Conservation (phyloP, 1,284 basidiomycete species). For the Fistulinella staudtii region DNA sequence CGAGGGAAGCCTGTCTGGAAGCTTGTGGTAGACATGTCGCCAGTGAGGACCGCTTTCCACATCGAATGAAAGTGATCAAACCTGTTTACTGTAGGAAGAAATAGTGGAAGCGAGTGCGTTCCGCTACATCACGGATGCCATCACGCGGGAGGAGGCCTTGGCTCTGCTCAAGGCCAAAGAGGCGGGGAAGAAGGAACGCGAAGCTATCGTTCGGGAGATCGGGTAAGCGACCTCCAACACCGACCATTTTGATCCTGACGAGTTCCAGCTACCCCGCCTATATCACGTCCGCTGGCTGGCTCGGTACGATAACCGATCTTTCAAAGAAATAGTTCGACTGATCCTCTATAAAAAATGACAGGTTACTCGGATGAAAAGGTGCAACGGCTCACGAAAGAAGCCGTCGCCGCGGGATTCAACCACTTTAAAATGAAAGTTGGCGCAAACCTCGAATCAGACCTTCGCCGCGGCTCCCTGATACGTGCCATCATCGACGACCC, state of each 20-base stretch:
- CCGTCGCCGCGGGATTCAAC: slow-evolving; percentile 84
- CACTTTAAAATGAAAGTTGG: slow-evolving; percentile 99
- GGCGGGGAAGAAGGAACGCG: slow-evolving; percentile 73
- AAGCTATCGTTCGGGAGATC: slow-evolving; percentile 63
- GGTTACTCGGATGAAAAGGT: slow-evolving; percentile 90
- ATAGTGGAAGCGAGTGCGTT: slow-evolving; percentile 82
- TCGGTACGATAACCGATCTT: slow-evolving; percentile 42
- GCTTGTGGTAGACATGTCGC: slow-evolving; percentile 78
- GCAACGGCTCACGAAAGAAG: slow-evolving; percentile 79
- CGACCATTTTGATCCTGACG: not conserved
- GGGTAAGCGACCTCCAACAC: slow-evolving; percentile 40
- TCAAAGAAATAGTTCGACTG: slow-evolving; percentile 1
- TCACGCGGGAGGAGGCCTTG: slow-evolving; percentile 88
- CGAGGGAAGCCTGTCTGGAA: slow-evolving; percentile 83
- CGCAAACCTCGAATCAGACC: slow-evolving; percentile 74
- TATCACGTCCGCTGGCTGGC: slow-evolving; percentile 92
- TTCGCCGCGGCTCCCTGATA: slow-evolving; percentile 84
- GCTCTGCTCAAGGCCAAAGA: slow-evolving; percentile 77
- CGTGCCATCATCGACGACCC: slow-evolving; percentile 94
- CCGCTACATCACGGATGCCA: slow-evolving; percentile 91
- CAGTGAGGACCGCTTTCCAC: slow-evolving; percentile 41
- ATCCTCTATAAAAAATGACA: slow-evolving; percentile 5
- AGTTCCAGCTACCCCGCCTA: slow-evolving; percentile 82
- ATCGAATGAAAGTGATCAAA: too few relatives aligned
- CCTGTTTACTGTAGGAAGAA: slow-evolving; percentile 63